Conservation (phyloP, 352 stramenopile species). For the Phytophthora syringae region DNA sequence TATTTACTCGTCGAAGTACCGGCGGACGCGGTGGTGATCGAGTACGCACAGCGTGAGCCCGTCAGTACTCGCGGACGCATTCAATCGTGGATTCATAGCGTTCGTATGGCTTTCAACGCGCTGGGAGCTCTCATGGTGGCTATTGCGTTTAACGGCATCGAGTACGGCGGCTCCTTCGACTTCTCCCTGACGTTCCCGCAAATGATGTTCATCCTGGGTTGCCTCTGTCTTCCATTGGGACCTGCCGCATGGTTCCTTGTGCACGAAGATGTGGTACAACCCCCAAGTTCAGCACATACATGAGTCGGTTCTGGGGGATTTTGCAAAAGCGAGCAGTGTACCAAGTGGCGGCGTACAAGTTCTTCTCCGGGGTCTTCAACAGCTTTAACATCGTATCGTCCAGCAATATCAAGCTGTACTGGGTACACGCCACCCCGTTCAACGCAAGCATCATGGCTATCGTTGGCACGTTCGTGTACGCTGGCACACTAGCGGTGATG, state of each 20-base stretch:
- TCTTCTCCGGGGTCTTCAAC: conserved; percentile 68
- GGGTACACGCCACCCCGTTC: conserved; percentile 65
- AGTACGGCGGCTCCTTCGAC: conserved; percentile 64
- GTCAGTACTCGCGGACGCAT: conserved; percentile 49
- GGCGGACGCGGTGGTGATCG: conserved; percentile 67
- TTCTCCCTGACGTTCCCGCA: conserved; percentile 61
- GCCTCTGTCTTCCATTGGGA: conserved; percentile 41
- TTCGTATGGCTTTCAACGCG: conserved; percentile 55
- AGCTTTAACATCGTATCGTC: conserved; percentile 66
- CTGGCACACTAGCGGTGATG: conserved; percentile 53
- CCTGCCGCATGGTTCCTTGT: conserved; percentile 40
- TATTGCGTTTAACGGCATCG: conserved; percentile 52
- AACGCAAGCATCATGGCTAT: conserved; percentile 65
- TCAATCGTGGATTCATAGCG: conserved; percentile 67
- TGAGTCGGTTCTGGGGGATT: conserved; percentile 53
- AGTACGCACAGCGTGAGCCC: conserved; percentile 64
- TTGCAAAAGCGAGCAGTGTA: conserved; percentile 69
- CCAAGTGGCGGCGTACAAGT: conserved; percentile 68
- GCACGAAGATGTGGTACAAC: conserved; percentile 26
- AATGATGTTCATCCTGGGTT: conserved; percentile 55
- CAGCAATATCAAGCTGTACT: conserved; percentile 60
- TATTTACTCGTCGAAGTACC: conserved; percentile 68
- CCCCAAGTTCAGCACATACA: conserved; percentile 45
- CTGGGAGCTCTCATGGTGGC: conserved; percentile 53
- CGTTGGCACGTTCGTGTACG: conserved; percentile 54